Evolutionary conservation across 768 basidiomycete species (phyloP).

Genomic region (Lyophyllum atratum): DNA sequence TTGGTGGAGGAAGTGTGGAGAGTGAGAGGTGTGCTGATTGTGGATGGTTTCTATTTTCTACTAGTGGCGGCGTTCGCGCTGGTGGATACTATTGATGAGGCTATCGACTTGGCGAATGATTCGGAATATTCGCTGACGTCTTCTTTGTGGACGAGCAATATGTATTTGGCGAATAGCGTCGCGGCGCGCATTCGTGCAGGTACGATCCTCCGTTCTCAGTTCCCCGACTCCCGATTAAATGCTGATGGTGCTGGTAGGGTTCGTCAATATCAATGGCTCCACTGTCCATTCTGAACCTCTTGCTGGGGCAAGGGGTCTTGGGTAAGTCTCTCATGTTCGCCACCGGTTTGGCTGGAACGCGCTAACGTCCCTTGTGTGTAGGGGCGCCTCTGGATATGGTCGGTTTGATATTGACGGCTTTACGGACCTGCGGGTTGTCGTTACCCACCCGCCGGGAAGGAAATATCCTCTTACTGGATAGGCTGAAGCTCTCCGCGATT

Average conservation of each 20-base stretch:
- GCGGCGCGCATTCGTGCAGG: conserved; percentile 51
- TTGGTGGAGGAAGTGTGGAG: background rate
- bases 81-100: conserved; percentile 53
- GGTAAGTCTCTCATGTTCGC: conserved; percentile 33
- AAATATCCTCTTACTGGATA: conserved; percentile 16
- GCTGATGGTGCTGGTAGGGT: conserved; percentile 33
- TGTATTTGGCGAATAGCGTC: conserved; percentile 43
- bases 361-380: conserved; percentile 9
- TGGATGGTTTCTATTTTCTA: background rate
- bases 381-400: conserved; percentile 52
- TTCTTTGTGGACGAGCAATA: conserved; percentile 52
- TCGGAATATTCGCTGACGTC: conserved; percentile 54
- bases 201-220: conserved; percentile 20
- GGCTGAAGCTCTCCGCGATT: too few relatives aligned
- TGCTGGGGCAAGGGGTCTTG: conserved; percentile 42
- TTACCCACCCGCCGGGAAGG: conserved; percentile 39
- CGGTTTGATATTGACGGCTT: conserved; percentile 53
- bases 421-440: conserved; percentile 45
- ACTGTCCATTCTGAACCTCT: conserved; percentile 47
- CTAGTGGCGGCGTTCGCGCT: conserved; percentile 45
- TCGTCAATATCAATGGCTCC: conserved; percentile 55
- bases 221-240: background rate
- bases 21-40: background rate
- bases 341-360: background rate
- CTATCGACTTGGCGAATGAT: conserved; percentile 55